Evolutionary conservation across 805 yeast genomes (phyloP), one percentile per base, ranked within the genome.

Genomic region (Debaryomyces prosopidis): DNA sequence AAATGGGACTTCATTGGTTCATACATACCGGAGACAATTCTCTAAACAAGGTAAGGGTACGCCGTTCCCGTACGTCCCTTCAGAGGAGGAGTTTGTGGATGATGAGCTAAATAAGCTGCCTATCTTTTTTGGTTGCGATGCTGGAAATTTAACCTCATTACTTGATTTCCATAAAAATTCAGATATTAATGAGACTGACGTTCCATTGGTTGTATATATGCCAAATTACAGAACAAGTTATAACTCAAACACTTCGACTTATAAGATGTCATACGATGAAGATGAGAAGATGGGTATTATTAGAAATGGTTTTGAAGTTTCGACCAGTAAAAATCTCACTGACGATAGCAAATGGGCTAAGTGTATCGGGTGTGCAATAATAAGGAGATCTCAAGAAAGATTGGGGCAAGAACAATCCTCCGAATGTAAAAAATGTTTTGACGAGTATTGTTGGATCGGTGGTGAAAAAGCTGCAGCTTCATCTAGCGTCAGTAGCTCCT

Each of bases 31-130:
- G 40, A 53, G 74, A 44, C 74, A 64, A 49, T 69, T 68, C 49
- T 52, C 55, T 4, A 44, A 48, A 4, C 76, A 77, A 52, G 85
- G 84, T 14, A 72, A 76, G 48, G 79, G 81, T 36, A 77, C 88
- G 18, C 76, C 85, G 1, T 85, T 86, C 74, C 96, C 96, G 8
- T 79, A 83, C 54, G 91, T 89, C 42, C 96, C 96, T 16, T 87
- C 80, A 56, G 69, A 64, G 15, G 68, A 77, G 39, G 75, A 89
- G 1, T 87, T 88, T 61, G 58, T 82, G n/a, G 74, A 76, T 44
- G 56, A 68, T 51, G 80, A 87, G 19, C 59, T 71, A 40, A 67
- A 73, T 4, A 69, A 72, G 10, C 62, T 57, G 46, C 76, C 76
- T 19, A 59, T 68, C 5, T 71, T 71, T 48, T 71, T 71, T 51